Percentiles rank a stretch among this genome's conserved stretches.
Conservation (phyloP, 768 basidiomycete genomes). For the Wakefieldia striispora region DNA sequence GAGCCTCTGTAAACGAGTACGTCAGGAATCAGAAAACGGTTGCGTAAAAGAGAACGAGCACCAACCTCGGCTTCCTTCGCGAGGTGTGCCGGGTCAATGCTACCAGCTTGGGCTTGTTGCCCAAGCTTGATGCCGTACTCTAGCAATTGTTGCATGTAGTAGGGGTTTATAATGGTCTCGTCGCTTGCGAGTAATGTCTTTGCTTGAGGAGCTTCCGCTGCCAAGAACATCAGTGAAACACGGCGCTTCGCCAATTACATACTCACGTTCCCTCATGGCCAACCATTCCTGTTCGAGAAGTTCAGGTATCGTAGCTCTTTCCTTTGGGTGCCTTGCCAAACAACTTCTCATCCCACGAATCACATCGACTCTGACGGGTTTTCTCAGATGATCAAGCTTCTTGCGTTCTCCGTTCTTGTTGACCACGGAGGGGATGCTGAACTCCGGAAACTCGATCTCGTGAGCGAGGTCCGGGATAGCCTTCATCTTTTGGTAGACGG, state of each 20-base stretch:
- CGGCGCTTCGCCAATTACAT: not conserved
- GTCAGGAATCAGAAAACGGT: not conserved
- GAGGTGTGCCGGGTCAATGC: conserved; percentile 47
- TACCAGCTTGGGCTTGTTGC: conserved; percentile 34
- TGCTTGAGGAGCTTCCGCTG: conserved; percentile 29
- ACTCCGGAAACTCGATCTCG: conserved; percentile 79
- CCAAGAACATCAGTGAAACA: conserved; percentile 1
- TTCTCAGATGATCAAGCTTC: conserved; percentile 66
- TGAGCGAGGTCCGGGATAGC: conserved; percentile 82
- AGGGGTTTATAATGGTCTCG: conserved; percentile 74
- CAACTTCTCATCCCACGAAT: conserved; percentile 83
- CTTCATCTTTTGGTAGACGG: conserved; percentile 87
- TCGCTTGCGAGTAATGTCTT: conserved; percentile 40
- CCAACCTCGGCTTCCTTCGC: conserved; percentile 57
- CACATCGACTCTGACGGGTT: conserved; percentile 70
- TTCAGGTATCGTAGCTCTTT: conserved; percentile 84
- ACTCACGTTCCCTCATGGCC: conserved; percentile 44
- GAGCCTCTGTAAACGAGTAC: conserved; percentile 45
- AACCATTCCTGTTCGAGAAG: conserved; percentile 82
- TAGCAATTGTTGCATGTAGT: conserved; percentile 76
- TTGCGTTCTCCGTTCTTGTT: conserved; percentile 36
- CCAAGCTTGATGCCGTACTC: conserved; percentile 69
- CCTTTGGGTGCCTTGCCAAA: conserved; percentile 74
- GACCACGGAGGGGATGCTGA: conserved; percentile 46
- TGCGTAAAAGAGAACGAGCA: not conserved